A percentile compares a stretch with the other conserved stretches of the same genome.
phyloP scores from a whole-genome alignment of 768 basidiomycete genomes.

The Glaciozyma antarctica region DNA sequence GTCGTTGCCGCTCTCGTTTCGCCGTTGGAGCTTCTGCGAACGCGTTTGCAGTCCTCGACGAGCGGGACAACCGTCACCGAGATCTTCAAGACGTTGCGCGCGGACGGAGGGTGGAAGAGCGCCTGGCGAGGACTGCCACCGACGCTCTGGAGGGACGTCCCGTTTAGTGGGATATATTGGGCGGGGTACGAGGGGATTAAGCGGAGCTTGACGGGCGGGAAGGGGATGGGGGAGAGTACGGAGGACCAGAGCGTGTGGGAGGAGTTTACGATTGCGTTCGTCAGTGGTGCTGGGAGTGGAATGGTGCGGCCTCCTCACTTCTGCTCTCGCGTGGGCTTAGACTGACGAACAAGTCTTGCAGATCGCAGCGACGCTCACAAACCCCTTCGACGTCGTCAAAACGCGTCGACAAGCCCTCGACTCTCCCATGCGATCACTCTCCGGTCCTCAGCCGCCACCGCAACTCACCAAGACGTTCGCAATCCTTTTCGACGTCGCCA shows the following conservation, averaged over 20 bases:
- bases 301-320: slow-evolving; percentile 40
- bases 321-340: no score
- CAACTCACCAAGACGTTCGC: slow-evolving; percentile 50
- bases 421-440: slow-evolving; percentile 1
- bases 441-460: background rate
- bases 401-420: slow-evolving; percentile 72
- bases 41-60: slow-evolving; percentile 76
- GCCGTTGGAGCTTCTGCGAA: slow-evolving; percentile 85
- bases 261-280: slow-evolving; percentile 54
- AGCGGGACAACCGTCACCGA: slow-evolving; percentile 71
- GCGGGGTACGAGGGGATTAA: slow-evolving; percentile 84
- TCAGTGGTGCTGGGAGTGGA: slow-evolving; percentile 83
- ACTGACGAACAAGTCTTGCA: slow-evolving; percentile 6
- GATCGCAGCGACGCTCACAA: slow-evolving; percentile 71
- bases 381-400: slow-evolving; percentile 94
- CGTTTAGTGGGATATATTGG: slow-evolving; percentile 96
- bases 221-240: slow-evolving; percentile 45
- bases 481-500: slow-evolving; percentile 59
- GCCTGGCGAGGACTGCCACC: slow-evolving; percentile 87
- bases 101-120: slow-evolving; percentile 53
- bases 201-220: slow-evolving; percentile 44
- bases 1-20: slow-evolving; percentile 67
- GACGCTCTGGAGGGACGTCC: slow-evolving; percentile 93
- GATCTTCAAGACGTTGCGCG: slow-evolving; percentile 52
- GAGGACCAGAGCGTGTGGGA: slow-evolving; percentile 47